Base-by-base conservation (phyloP, 495 filamentous ascomycete species). In the Usnea hakonensis region DNA sequence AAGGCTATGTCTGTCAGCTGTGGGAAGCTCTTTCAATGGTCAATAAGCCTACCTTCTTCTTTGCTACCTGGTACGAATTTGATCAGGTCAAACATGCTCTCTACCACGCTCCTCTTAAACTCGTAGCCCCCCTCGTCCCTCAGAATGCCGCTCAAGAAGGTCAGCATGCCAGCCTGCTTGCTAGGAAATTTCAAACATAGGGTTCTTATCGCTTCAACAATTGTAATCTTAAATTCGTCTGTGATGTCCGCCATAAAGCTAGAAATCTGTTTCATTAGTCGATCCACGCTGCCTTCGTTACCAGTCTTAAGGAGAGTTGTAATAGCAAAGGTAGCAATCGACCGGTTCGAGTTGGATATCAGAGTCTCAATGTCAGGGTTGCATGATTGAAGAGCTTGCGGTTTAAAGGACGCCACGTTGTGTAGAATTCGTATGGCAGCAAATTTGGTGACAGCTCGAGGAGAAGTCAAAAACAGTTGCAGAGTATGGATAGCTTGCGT, bases 61-160 rank as follows among this genome's bases (percentile, higher is more conserved):
- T 95, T 95, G 67, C 90, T 95, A 44, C 96, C 94, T 5, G 95
- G 94, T 7, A 97, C 94, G 72, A 97, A 99, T 71, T 97, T 96
- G 75, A 99, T 99, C 48, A 99, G 79, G 72, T 99, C 94, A 68
- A 97, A 97, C 87, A 97, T 97, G 83, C 91, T 96, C 78, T 97
- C 95, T 52, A 99, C 93, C 28, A 99, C 94, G 53, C 88, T 87
- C 50, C 89, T 89, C 83, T 99, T 99, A 76, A 97, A 97, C 57
- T 97, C 95, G 71, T 96, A 99, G 53, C 94, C 95, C 67, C 94
- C 94, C 72, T 99, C 94, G 69, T 99, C 94, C 19, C 94, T 84
- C 56, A 99, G 77, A 46, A 97, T 95, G 30, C 91, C 90, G 70
- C 93, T 96, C 58, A 99, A 77, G 83, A 99, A 97, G 30, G 88